Base-by-base conservation (phyloP, 495 filamentous ascomycete genomes). In the Penicillium riverlandense region DNA sequence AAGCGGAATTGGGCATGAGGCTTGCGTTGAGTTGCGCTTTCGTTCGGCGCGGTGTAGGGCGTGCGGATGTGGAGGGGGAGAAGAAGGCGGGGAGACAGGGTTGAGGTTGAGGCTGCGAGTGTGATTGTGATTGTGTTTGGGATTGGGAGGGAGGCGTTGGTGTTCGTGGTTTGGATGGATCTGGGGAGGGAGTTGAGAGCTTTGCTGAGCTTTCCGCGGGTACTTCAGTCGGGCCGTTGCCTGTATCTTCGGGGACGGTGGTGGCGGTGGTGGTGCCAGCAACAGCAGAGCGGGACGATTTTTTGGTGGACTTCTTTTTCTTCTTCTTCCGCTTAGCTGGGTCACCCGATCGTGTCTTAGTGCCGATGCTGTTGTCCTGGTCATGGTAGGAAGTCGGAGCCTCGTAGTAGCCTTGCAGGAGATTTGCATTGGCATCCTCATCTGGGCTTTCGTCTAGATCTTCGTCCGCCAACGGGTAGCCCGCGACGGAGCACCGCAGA, bases 1-100 rank as follows among this genome's bases (percentile, higher is more conserved):
- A 81, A 6, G 89, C 88, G 39, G 86, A 90, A 44, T 75, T 85
- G 10, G 92, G 92, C 92, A 99, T 99, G 4, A 96, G 74, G 35
- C 79, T 82, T 53, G 83, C 82, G 58, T 91, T 90, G 55, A 83
- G 69, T 47, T 82, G 79, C 4, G 75, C 60, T 60, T 75, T 82
- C 49, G 65, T 67, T 50, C 63, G 62, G 52, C 62, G 58, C 7
- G 59, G 50, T 2, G 53, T 40, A 9, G 62, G 45, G 16, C 61
- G 63, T 45, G 63, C 55, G 28, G 67, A 61, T 15, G 57, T 61
- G 39, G 53, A 47, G 22, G 60, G 45, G n/a, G 48, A 30, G 35
- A 62, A 57, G 38, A 57, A 57, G 16, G 56, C 15, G 11, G 58
- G 58, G 9, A 61, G 22, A 22, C 2, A 22, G 22, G 22, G 22